Evolutionary conservation across 768 basidiomycete genomes (phyloP), one percentile per base, ranked within the genome.

Genomic region (Lactarius evosmus): DNA sequence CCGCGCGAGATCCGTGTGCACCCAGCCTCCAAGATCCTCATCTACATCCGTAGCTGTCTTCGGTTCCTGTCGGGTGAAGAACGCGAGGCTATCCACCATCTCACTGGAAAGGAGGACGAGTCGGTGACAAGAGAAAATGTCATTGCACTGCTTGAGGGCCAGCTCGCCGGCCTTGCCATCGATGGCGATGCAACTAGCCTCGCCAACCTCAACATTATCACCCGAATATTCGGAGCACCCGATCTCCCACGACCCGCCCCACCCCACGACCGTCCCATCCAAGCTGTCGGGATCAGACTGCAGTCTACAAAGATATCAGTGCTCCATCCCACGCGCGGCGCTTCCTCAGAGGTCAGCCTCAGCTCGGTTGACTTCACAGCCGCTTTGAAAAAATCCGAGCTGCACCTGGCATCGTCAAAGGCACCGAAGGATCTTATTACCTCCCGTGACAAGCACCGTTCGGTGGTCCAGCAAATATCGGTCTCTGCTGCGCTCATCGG

Each of bases 41-140:
- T 89, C 65, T 87, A 93, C 70, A 79, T 96, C 30, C 86, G 94
- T 49, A 82, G 84, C 67, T 83, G 82, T 71, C 72, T 89, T 16
- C 80, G 83, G 74, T 75, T 77, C 53, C 57, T 83, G 34, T 70
- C 73, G 46, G 67, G 69, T 12, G 59, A 64, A 12, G 73, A 78
- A 56, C 73, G 74, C 17, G 68, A 70, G 44, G 67, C 62, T 4
- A 30, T 74, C n/a, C 22, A 65, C 22, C 19, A 62, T 4, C 41
- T 68, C 1, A 36, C 57, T 7, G 38, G 51, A 14, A 38, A 62
- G 29, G 49, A 77, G 70, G 66, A 72, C 58, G 32, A 62, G 11
- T 25, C 49, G 8, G 58, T 51, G 34, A 57, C 67, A 41, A 61
- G 66, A 30, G 67, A 69, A 7, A 50, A 66, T 32, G 55, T 69